Evolutionary conservation across 768 basidiomycete genomes (phyloP).

Genomic region (Phlegmacium glaucopus): DNA sequence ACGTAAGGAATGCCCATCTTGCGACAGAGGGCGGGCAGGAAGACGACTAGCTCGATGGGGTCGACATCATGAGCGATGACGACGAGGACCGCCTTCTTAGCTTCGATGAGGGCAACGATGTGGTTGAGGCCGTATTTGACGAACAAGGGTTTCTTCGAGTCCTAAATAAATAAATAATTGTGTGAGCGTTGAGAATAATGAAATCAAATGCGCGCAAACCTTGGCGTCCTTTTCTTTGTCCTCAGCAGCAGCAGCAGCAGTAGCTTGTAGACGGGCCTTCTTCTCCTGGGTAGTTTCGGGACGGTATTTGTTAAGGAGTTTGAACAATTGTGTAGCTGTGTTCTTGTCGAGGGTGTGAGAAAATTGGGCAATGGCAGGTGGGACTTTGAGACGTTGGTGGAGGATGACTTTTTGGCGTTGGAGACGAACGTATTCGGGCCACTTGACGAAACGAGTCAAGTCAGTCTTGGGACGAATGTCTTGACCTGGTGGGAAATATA

Average conservation of each 20-base stretch:
- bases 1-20: constrained; percentile 99
- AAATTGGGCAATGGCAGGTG: constrained; percentile 97
- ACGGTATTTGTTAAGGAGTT: constrained; percentile 96
- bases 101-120: constrained; percentile 91
- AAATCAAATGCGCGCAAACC: constrained; percentile 22
- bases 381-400: constrained; percentile 95
- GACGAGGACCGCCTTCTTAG: constrained; percentile 95
- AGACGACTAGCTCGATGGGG: constrained; percentile 98
- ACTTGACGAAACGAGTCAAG: constrained; percentile 97
- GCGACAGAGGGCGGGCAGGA: constrained; percentile 95
- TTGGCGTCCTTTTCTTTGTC: constrained; percentile 65
- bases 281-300: constrained; percentile 96
- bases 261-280: constrained; percentile 83
- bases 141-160: constrained; percentile 91
- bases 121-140: constrained; percentile 98
- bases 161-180: constrained; percentile 35
- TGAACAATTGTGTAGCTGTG: constrained; percentile 97
- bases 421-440: constrained; percentile 98
- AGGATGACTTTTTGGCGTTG: constrained; percentile 99
- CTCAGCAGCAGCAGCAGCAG: constrained; percentile 75
- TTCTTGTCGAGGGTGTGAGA: constrained; percentile 98
- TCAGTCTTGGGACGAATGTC: constrained; percentile 88
- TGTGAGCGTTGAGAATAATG: background rate
- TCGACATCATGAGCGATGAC: constrained; percentile 98
- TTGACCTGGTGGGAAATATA: constrained; percentile 68